Evolutionary conservation across 2,329 filamentous ascomycete genomes (phyloP).

Genomic region (Sphaerostilbella broomeana): DNA sequence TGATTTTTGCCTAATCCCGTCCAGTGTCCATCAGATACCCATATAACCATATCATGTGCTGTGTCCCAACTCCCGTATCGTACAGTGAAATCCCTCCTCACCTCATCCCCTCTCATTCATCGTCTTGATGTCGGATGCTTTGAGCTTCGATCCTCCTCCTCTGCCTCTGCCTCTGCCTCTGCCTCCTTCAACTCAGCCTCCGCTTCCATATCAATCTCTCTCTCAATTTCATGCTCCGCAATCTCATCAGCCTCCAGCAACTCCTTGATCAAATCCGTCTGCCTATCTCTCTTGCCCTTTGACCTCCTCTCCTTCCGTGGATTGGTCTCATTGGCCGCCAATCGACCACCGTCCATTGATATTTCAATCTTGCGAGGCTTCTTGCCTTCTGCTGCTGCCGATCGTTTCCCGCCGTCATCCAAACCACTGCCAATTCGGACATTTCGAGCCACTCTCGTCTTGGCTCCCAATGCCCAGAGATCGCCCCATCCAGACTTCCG

Average conservation of each 20-base stretch:
- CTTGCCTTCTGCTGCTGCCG: conserved; percentile 31
- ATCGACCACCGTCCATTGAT: conserved; percentile 28
- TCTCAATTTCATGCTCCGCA: conserved; percentile 25
- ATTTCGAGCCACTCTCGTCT: conserved; percentile 62
- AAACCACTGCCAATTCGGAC: conserved; percentile 52
- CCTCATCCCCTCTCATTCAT: neutral
- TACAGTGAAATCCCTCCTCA: conserved; percentile 2
- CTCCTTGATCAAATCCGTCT: conserved; percentile 36
- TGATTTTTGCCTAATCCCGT: too few species aligned
- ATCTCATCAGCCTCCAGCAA: conserved; percentile 29
- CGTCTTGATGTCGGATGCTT: neutral
- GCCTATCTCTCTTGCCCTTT: conserved; percentile 34
- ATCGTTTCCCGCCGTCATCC: conserved; percentile 42
- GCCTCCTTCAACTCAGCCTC: conserved; percentile 21
- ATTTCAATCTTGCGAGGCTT: conserved; percentile 34
- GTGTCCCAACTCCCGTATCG: neutral
- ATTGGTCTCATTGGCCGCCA: conserved; percentile 33
- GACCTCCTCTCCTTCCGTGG: conserved; percentile 31
- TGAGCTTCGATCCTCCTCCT: too few species aligned
- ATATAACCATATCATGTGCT: neutral
- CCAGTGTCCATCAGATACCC: neutral
- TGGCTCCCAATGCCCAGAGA: conserved; percentile 90
- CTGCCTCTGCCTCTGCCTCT: neutral
- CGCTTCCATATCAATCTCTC: conserved; percentile 27
- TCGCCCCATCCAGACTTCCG: conserved; percentile 89